Base-by-base conservation (phyloP, 768 basidiomycete species). In the Harrya chromipes region DNA sequence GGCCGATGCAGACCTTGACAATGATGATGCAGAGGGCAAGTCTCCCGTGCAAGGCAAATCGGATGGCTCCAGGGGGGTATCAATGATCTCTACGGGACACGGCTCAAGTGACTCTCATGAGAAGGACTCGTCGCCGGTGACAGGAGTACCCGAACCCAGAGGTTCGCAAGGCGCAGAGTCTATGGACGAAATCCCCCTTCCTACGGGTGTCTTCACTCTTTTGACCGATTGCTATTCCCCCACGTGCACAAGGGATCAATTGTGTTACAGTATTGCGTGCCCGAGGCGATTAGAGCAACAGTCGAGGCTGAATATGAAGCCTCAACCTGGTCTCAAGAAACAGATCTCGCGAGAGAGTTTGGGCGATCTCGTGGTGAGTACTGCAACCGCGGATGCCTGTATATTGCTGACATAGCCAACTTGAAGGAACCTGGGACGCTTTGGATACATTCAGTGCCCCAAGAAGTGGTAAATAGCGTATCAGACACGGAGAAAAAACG, bases 231-330 rank as follows among this genome's bases (percentile, higher is more conserved):
- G 97, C 67, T 98, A 98, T 72, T 97, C 94, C 11, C 93, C 97
- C 16, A 99, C 97, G 26, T 98, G 97, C 70, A 89, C 90, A 29
- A 77, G 90, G 44, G 94, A 97, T 64, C 84, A 82, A 52, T 72
- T 98, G n/a, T 99, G 97, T 71, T 98, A 99, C 67, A 92, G 89
- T 56, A 98, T 97, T 55, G 94, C 93, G 23, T 99, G 97, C 65
- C 97, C 97, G 1, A 72, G 97, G 43, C 72, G 97, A 52, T 69
- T 97, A 51, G 95, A 98, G 70, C 97, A 98, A 67, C 95, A 97
- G 66, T 86, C 94, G 33, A 73, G 92, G 52, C 65, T 95, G 68
- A 95, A 97, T 70, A 88, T 97, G 85, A 93, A 94, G 67, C 90
- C 88, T 16, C 83, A 92, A 64, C 90, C 90, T 16, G 94, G 90